phyloP scores from a whole-genome alignment of 1,284 basidiomycete genomes.

The Peniophora sp. region DNA sequence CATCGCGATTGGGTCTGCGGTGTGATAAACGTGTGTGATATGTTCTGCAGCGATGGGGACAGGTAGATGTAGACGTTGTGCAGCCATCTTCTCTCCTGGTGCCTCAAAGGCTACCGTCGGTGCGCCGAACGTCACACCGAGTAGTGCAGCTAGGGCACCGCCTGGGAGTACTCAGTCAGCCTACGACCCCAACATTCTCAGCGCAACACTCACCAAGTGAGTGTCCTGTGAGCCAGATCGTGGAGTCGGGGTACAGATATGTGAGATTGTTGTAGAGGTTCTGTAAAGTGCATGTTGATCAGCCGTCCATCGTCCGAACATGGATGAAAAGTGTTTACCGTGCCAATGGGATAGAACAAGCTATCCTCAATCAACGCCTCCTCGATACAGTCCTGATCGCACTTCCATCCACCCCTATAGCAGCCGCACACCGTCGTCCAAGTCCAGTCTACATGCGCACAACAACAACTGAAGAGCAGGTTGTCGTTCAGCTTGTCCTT shows the following conservation, averaged over 20 bases:
- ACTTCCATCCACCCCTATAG: constrained; percentile 76
- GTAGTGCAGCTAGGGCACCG: constrained; percentile 78
- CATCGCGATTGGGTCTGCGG: constrained; percentile 82
- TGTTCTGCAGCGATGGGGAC: constrained; percentile 67
- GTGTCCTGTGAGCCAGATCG: constrained; percentile 92
- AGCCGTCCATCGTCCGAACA: constrained; percentile 1
- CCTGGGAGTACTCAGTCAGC: constrained; percentile 35
- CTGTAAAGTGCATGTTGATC: constrained; percentile 27
- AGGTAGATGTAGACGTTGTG: constrained; percentile 83
- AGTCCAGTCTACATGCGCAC: constrained; percentile 88
- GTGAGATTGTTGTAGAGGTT: constrained; percentile 92
- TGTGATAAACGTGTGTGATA: constrained; percentile 80
- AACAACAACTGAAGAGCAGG: constrained; percentile 96
- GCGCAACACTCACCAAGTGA: constrained; percentile 31
- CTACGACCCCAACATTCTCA: not conserved
- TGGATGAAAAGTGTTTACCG: constrained; percentile 35
- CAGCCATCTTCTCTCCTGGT: constrained; percentile 85
- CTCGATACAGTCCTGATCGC: constrained; percentile 80
- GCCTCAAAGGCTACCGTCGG: constrained; percentile 89
- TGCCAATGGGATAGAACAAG: constrained; percentile 84
- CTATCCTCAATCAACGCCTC: constrained; percentile 74
- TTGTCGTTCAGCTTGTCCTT: constrained; percentile 97
- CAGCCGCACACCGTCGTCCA: constrained; percentile 97
- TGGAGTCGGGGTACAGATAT: constrained; percentile 87
- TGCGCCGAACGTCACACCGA: constrained; percentile 88